A percentile compares a stretch with the other conserved stretches of the same genome.
Conservation (phyloP, 768 basidiomycete genomes). For the Austroboletus festivus region DNA sequence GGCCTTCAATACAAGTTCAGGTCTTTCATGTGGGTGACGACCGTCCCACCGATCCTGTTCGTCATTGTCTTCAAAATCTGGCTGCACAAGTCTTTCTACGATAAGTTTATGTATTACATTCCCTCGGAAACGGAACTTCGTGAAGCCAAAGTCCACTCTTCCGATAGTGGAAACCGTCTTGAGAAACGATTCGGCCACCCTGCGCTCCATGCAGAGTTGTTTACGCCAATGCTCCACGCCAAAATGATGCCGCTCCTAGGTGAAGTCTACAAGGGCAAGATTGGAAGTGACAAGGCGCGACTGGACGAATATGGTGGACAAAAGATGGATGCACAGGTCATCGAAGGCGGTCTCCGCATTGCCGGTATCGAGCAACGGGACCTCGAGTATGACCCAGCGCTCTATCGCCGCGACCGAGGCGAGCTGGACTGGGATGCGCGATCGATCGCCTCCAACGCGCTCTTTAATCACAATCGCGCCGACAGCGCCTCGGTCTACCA, state of each 20-base stretch:
- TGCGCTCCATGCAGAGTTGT: constrained; percentile 79
- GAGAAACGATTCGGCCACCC: constrained; percentile 95
- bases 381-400: constrained; percentile 75
- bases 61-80: constrained; percentile 83
- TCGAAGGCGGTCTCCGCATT: constrained; percentile 79
- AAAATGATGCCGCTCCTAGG: constrained; percentile 77
- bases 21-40: constrained; percentile 75
- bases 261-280: constrained; percentile 75
- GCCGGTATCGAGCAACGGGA: constrained; percentile 78
- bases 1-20: constrained; percentile 76
- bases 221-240: constrained; percentile 85
- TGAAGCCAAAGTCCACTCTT: constrained; percentile 71
- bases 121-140: constrained; percentile 78
- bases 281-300: constrained; percentile 59
- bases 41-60: constrained; percentile 83
- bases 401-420: constrained; percentile 78
- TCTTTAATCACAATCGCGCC: constrained; percentile 40
- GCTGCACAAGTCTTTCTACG: constrained; percentile 63
- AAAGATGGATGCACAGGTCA: constrained; percentile 68
- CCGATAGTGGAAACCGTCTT: constrained; percentile 65
- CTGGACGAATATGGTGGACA: constrained; percentile 77
- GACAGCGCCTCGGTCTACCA: constrained; percentile 41
- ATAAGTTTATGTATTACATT: constrained; percentile 77
- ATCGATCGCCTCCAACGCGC: constrained; percentile 61
- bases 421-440: constrained; percentile 87